Evolutionary conservation across 768 basidiomycete genomes (phyloP).

Genomic region (Leccinum uliginosum): DNA sequence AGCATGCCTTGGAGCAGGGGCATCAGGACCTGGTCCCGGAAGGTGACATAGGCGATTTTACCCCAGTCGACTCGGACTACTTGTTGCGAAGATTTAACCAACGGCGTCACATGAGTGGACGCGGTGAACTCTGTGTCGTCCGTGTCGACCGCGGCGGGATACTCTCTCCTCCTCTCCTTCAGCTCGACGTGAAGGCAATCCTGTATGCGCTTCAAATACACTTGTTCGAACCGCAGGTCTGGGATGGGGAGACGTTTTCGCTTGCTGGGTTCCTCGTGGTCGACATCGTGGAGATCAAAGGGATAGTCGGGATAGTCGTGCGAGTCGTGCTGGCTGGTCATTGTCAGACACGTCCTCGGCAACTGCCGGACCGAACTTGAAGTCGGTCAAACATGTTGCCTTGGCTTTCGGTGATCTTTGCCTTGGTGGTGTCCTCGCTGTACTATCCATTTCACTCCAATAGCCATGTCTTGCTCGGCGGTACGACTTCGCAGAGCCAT

Average conservation of each 20-base stretch:
- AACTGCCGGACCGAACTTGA: conserved; percentile 13
- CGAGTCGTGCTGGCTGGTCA: conserved; percentile 19
- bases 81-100: conserved; percentile 28
- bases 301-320: conserved; percentile 24
- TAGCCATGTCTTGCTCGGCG: conserved; percentile 16
- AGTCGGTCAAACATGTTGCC: conserved; percentile 7
- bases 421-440: conserved; percentile 20
- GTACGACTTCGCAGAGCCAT: background rate
- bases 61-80: conserved; percentile 52
- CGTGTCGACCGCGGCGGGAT: conserved; percentile 7
- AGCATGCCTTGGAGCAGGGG: conserved; percentile 64
- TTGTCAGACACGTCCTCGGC: conserved; percentile 17
- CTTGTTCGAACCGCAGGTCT: conserved; percentile 73
- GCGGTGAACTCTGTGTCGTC: conserved; percentile 19
- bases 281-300: conserved; percentile 8
- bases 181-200: conserved; percentile 44
- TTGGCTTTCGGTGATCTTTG: conserved; percentile 14
- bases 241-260: conserved; percentile 57
- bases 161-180: conserved; percentile 32
- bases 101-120: conserved; percentile 27
- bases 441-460: conserved; percentile 26
- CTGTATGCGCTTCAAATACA: conserved; percentile 59
- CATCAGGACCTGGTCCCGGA: conserved; percentile 63
- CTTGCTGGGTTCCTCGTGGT: conserved; percentile 13
- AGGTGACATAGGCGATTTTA: conserved; percentile 56